A percentile compares a stretch with the other conserved stretches of the same genome.
Evolutionary conservation across 2,329 filamentous ascomycete species (phyloP).

Genomic region (Uncinocarpus reesii): DNA sequence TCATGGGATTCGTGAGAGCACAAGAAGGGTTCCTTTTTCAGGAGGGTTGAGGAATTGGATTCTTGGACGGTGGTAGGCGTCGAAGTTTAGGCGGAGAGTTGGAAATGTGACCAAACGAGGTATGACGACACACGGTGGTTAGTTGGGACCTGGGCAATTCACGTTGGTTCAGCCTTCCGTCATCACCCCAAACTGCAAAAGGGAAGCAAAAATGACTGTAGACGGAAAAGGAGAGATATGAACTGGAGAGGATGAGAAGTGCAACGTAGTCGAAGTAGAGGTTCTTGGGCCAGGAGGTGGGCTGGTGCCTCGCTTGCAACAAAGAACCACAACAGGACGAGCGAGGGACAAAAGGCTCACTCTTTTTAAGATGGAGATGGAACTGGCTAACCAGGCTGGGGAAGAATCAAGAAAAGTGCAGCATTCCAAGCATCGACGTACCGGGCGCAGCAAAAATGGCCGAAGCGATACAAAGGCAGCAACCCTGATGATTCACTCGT

Average conservation of each 20-base stretch:
- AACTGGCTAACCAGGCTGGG: neutral
- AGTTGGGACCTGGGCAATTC: neutral
- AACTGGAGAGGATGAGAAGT: neutral
- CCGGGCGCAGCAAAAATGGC: neutral
- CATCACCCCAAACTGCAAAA: neutral
- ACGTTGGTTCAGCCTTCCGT: neutral
- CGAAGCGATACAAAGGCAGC: neutral
- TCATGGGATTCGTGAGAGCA: neutral
- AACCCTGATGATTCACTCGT: conserved; percentile 1
- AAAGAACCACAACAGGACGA: neutral
- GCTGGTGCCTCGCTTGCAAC: neutral
- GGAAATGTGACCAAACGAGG: conserved; percentile 3
- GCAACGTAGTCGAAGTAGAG: too few species aligned
- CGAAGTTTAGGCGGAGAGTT: neutral
- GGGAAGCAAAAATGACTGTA: neutral
- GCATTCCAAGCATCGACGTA: neutral
- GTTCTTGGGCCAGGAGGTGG: too few species aligned
- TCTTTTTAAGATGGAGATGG: neutral
- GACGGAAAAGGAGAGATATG: neutral
- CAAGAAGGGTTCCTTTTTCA: neutral
- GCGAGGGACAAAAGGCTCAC: neutral
- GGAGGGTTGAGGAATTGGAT: neutral
- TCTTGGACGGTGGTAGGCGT: neutral
- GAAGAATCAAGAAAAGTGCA: conserved; percentile 5
- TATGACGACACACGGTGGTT: conserved; percentile 8